Evolutionary conservation across 768 basidiomycete genomes (phyloP).

Genomic region (Leccinum truebloodii): DNA sequence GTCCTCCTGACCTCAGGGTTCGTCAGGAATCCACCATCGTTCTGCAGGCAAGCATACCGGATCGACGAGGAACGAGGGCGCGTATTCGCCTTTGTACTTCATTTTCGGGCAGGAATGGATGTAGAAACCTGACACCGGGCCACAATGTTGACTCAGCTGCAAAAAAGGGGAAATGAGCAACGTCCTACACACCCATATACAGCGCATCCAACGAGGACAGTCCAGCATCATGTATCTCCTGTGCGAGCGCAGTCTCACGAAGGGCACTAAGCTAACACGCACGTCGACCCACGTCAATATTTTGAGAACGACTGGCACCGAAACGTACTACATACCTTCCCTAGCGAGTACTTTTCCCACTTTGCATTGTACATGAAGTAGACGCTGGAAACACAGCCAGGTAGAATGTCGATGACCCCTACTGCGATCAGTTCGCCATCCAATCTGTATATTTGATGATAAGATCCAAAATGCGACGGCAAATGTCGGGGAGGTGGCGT

Average conservation of each 20-base stretch:
- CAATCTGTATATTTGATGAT: constrained; percentile 86
- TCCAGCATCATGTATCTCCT: constrained; percentile 75
- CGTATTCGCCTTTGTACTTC: constrained; percentile 94
- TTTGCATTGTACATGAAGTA: constrained; percentile 88
- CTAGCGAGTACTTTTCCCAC: constrained; percentile 71
- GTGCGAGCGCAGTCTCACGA: constrained; percentile 75
- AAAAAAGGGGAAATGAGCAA: not conserved
- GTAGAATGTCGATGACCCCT: constrained; percentile 88
- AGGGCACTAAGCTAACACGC: constrained; percentile 73
- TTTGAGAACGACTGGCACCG: not conserved
- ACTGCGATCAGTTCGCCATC: constrained; percentile 84
- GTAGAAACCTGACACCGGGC: constrained; percentile 74
- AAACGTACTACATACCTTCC: constrained; percentile 54
- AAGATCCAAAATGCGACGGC: constrained; percentile 84
- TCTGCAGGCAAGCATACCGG: constrained; percentile 51
- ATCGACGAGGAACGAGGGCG: constrained; percentile 85
- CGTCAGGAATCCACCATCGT: constrained; percentile 5
- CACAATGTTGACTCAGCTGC: not conserved
- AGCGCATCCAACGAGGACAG: constrained; percentile 60
- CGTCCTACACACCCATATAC: constrained; percentile 75
- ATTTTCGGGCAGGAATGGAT: constrained; percentile 93
- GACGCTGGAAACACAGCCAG: constrained; percentile 76
- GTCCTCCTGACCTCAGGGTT: constrained; percentile 54
- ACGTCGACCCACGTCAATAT: constrained; percentile 2
- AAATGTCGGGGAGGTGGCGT: constrained; percentile 52